Percentiles rank a stretch among this genome's conserved stretches.
Evolutionary conservation across 495 filamentous ascomycete genomes (phyloP).

Genomic region (Cairneyella variabilis): DNA sequence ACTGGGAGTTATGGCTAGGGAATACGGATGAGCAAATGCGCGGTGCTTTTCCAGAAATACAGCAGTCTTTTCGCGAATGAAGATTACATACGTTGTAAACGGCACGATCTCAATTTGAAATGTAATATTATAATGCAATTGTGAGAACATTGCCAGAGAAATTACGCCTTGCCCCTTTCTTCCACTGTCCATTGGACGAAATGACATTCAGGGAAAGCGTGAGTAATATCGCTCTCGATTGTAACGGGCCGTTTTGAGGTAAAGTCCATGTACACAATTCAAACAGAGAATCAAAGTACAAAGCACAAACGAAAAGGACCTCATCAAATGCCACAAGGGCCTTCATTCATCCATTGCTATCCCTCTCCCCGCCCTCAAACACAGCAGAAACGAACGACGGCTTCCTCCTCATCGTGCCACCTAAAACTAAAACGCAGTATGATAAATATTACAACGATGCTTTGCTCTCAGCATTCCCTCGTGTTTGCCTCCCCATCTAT

Average conservation of each 20-base stretch:
- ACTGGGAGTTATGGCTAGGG: background rate
- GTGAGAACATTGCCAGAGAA: too few relatives aligned
- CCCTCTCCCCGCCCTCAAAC: background rate
- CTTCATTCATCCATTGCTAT: too few relatives aligned
- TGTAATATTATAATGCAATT: background rate
- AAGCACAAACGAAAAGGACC: background rate
- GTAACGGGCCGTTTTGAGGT: background rate
- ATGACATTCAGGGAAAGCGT: background rate
- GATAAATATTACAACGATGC: slow-evolving; percentile 1
- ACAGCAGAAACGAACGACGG: background rate
- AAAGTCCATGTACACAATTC: background rate
- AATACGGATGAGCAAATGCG: background rate
- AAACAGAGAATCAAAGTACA: background rate
- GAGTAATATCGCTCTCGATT: background rate
- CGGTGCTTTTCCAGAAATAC: background rate
- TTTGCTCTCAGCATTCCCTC: background rate
- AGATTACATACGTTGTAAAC: background rate
- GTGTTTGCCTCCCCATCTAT: background rate
- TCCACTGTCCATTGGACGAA: too few relatives aligned
- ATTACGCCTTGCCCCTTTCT: too few relatives aligned
- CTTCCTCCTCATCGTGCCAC: background rate
- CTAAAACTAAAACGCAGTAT: background rate
- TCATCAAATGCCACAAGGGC: too few relatives aligned
- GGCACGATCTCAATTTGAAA: background rate
- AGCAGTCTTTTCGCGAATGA: background rate